These are phyloP conservation scores for Vigna reflexopilosa DNA, from an alignment of 306 rosid genomes.

Conservation along the genomic window DNA sequence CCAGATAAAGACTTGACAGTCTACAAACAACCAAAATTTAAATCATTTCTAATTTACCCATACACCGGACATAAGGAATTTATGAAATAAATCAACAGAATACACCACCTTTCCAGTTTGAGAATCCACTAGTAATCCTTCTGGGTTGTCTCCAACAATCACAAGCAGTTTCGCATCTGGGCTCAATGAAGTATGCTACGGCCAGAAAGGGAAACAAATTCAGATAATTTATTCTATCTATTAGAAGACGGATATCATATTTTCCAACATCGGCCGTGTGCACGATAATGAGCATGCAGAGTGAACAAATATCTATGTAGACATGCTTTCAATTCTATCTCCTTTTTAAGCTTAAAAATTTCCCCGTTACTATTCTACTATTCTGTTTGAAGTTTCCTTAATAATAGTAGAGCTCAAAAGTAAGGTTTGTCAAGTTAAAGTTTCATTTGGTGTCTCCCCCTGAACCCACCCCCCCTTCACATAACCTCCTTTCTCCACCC, in stretches of 20 bases:
- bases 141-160: conserved; percentile 84
- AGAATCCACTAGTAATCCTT: conserved; percentile 76
- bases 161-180: conserved; percentile 75
- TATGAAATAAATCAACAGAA: background rate
- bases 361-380: background rate
- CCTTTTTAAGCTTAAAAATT: conserved; percentile 8
- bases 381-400: conserved; percentile 18
- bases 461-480: too few species aligned
- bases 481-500: too few species aligned
- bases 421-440: background rate
- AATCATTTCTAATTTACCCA: background rate
- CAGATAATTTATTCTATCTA: background rate
- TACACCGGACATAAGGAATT: background rate
- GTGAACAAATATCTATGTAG: background rate
- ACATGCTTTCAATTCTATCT: background rate
- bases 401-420: background rate
- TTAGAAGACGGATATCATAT: background rate
- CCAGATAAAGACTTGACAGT: conserved; percentile 60
- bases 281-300: background rate
- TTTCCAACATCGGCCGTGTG: conserved; percentile 10
- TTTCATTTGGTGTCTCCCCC: background rate
- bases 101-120: conserved; percentile 82
- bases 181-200: conserved; percentile 81
- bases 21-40: conserved; percentile 53
- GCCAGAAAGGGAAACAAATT: conserved; percentile 17